phyloP scores from a whole-genome alignment of 2,329 filamentous ascomycete genomes.

The Zasmidium cellare region DNA sequence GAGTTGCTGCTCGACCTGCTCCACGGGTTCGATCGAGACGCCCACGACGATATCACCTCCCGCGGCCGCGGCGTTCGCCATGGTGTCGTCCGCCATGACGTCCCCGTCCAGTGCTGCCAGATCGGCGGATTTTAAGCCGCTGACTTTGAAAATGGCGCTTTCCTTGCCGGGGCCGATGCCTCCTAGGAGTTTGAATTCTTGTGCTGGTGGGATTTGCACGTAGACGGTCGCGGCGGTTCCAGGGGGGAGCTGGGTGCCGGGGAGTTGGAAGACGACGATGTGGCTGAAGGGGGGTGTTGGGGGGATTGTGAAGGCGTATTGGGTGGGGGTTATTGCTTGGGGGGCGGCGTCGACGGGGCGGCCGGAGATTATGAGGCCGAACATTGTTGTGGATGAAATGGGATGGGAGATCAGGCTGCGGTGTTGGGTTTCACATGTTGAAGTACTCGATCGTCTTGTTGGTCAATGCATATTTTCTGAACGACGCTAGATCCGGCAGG shows the following conservation, averaged over 20 bases:
- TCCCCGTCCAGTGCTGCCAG: conserved; percentile 51
- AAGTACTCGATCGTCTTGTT: neutral
- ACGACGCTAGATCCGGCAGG: neutral
- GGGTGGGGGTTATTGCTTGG: conserved; percentile 56
- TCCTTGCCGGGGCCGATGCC: conserved; percentile 88
- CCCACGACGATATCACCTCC: conserved; percentile 68
- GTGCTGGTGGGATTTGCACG: conserved; percentile 64
- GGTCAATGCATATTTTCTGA: neutral
- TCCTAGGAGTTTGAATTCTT: conserved; percentile 79
- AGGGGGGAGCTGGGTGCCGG: conserved; percentile 69
- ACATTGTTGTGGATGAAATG: conserved; percentile 44
- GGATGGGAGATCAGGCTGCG: neutral
- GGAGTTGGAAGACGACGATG: conserved; percentile 85
- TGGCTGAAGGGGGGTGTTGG: conserved; percentile 63
- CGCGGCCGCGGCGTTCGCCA: conserved; percentile 23
- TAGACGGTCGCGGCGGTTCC: conserved; percentile 87
- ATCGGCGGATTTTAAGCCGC: conserved; percentile 41
- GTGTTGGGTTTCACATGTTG: neutral
- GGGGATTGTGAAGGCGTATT: conserved; percentile 68
- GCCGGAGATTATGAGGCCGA: conserved; percentile 62
- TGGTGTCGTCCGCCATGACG: conserved; percentile 46
- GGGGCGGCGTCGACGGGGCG: conserved; percentile 61
- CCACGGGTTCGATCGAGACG: conserved; percentile 75
- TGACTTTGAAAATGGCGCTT: conserved; percentile 84
- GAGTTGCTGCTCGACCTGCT: conserved; percentile 69